Evolutionary conservation across 2,329 filamentous ascomycete species (phyloP).

Genomic region (Annulohypoxylon truncatum): DNA sequence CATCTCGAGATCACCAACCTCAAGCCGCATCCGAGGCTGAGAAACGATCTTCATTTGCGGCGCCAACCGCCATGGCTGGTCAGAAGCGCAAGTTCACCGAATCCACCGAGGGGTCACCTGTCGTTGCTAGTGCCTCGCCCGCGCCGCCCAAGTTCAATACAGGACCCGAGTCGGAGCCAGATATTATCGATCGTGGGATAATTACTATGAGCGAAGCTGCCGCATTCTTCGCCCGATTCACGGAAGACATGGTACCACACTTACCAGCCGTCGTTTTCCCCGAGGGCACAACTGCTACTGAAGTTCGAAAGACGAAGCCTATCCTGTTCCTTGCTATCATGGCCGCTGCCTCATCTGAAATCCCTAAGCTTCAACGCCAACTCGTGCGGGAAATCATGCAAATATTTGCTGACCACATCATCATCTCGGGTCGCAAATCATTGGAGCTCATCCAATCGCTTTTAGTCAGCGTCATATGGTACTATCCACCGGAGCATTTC

Average conservation of each 20-base stretch:
- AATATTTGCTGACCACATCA: conserved; percentile 77
- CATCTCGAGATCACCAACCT: conserved; percentile 32
- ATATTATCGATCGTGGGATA: conserved; percentile 69
- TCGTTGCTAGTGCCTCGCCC: conserved; percentile 43
- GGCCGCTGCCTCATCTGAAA: conserved; percentile 71
- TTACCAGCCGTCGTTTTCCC: conserved; percentile 73
- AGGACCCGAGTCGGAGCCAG: conserved; percentile 52
- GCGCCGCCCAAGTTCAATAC: conserved; percentile 22
- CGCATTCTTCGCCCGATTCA: conserved; percentile 69
- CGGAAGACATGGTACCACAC: conserved; percentile 68
- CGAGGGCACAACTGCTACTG: conserved; percentile 62
- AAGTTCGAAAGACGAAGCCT: conserved; percentile 70
- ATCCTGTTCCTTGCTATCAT: conserved; percentile 78
- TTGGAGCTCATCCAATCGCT: conserved; percentile 86
- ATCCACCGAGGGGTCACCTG: conserved; percentile 29
- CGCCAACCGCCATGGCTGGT: conserved; percentile 47
- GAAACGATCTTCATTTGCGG: conserved; percentile 26
- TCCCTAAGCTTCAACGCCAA: conserved; percentile 66
- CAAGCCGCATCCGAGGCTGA: conserved; percentile 33
- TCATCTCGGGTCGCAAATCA: conserved; percentile 81
- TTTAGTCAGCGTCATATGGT: conserved; percentile 82
- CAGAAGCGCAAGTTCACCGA: conserved; percentile 57
- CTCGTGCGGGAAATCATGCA: conserved; percentile 78
- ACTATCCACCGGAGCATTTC: conserved; percentile 83
- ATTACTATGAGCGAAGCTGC: conserved; percentile 66